These are phyloP conservation scores for Leucocoprinus sp. DNA, from an alignment of 768 basidiomycete species.

Conservation along the genomic window DNA sequence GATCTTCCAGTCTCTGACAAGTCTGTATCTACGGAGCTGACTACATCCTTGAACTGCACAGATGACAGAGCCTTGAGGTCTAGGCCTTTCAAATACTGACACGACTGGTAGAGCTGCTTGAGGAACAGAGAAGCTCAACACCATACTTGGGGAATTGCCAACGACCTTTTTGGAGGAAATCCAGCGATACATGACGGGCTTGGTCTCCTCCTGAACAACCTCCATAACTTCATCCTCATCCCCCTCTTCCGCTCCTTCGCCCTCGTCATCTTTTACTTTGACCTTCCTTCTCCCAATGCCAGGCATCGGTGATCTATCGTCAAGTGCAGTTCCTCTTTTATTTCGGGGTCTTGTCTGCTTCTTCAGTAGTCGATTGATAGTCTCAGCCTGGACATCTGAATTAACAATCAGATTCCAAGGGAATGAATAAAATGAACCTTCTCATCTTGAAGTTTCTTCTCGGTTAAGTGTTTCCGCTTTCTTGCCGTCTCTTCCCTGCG, in stretches of 20 bases:
- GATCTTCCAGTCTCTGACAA: slow-evolving; percentile 51
- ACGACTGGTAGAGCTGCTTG: slow-evolving; percentile 8
- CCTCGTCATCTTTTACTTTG: slow-evolving; percentile 30
- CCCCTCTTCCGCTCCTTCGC: slow-evolving; percentile 29
- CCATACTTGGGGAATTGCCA: slow-evolving; percentile 9
- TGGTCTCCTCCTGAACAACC: slow-evolving; percentile 20
- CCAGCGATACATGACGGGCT: slow-evolving; percentile 66
- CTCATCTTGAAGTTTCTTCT: slow-evolving; percentile 82
- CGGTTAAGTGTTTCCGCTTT: slow-evolving; percentile 71
- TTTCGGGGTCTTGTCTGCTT: slow-evolving; percentile 68
- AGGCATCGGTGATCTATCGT: slow-evolving; percentile 32
- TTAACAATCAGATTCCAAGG: neutral
- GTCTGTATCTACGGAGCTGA: slow-evolving; percentile 50
- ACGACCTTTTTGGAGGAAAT: slow-evolving; percentile 41
- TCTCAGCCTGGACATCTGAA: slow-evolving; percentile 51
- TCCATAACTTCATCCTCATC: slow-evolving; percentile 24
- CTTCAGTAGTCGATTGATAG: slow-evolving; percentile 82
- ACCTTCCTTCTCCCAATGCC: slow-evolving; percentile 26
- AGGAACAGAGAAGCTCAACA: slow-evolving; percentile 13
- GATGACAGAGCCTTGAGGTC: slow-evolving; percentile 16
- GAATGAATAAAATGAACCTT: slow-evolving; percentile 38
- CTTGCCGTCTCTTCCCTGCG: slow-evolving; percentile 74
- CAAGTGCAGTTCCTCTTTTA: slow-evolving; percentile 47
- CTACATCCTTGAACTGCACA: slow-evolving; percentile 58
- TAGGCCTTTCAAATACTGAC: slow-evolving; percentile 9